Percentiles rank a stretch among this genome's conserved stretches.
Conservation (phyloP, 768 basidiomycete genomes). For the Strobilomyces echinocephalus region DNA sequence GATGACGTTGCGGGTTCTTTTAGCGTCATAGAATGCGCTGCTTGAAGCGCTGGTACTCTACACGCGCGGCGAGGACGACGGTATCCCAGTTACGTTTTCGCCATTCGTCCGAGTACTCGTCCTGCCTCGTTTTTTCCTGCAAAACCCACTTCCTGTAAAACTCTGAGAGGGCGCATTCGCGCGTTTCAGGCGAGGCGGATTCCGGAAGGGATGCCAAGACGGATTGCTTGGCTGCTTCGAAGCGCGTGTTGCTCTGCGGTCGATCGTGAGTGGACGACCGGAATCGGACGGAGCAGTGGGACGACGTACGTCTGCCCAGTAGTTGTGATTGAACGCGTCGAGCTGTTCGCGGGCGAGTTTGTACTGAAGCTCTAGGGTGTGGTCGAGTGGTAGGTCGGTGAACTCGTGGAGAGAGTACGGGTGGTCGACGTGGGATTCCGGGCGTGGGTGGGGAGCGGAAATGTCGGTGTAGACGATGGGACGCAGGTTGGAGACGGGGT, state of each 20-base stretch:
- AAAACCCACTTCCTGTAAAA: conserved; percentile 74
- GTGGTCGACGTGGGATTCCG: conserved; percentile 34
- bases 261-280: neutral
- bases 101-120: conserved; percentile 64
- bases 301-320: conserved; percentile 71
- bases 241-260: conserved; percentile 39
- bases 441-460: conserved; percentile 14
- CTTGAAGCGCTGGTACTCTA: conserved; percentile 45
- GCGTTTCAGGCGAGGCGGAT: conserved; percentile 45
- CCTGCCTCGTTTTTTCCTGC: conserved; percentile 57
- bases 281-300: neutral
- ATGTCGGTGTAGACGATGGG: conserved; percentile 71
- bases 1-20: neutral
- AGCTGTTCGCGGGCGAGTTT: conserved; percentile 66
- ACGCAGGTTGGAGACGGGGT: conserved; percentile 75
- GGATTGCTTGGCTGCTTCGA: conserved; percentile 62
- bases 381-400: conserved; percentile 29
- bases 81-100: conserved; percentile 53
- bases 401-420: conserved; percentile 83
- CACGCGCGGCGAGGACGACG: conserved; percentile 55
- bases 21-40: conserved; percentile 24
- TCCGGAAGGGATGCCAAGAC: conserved; percentile 53
- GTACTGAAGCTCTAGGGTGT: conserved; percentile 60
- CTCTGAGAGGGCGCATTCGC: conserved; percentile 64
- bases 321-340: conserved; percentile 70